phyloP scores from a whole-genome alignment of 2,329 filamentous ascomycete species.

The Microdochium paspali region DNA sequence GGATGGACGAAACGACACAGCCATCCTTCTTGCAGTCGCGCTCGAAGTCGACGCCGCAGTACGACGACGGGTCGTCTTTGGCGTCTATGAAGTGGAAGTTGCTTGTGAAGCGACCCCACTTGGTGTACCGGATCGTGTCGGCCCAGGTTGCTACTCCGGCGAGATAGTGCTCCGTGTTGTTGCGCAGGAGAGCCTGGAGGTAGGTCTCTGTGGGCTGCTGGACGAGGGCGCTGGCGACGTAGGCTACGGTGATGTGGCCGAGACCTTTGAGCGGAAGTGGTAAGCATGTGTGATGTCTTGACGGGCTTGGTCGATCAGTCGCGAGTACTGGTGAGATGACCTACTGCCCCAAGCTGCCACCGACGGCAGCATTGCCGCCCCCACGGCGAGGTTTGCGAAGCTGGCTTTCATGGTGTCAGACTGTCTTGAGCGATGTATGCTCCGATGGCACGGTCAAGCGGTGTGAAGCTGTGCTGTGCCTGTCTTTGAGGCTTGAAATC shows the following conservation, averaged over 20 bases:
- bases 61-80: conserved; percentile 48
- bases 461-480: no score
- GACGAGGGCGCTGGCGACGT: conserved; percentile 52
- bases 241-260: conserved; percentile 57
- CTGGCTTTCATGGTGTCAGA: conserved; percentile 19
- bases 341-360: conserved; percentile 32
- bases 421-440: no score
- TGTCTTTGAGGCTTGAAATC: no score
- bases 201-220: conserved; percentile 42
- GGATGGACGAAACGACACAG: conserved; percentile 52
- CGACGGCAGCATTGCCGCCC: conserved; percentile 20
- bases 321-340: conserved; percentile 6
- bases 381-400: conserved; percentile 13
- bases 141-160: conserved; percentile 59
- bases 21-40: conserved; percentile 55
- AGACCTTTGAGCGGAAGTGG: conserved; percentile 26
- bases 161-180: conserved; percentile 46
- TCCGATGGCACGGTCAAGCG: no score
- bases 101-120: conserved; percentile 51
- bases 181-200: conserved; percentile 48
- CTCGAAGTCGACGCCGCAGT: conserved; percentile 48
- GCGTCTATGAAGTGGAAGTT: conserved; percentile 64
- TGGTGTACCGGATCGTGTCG: conserved; percentile 55
- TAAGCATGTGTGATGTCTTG: background rate
- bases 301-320: background rate